A percentile compares a stretch with the other conserved stretches of the same genome.
Conservation (phyloP, 2,329 filamentous ascomycete species). For the Lachnellula cervina region DNA sequence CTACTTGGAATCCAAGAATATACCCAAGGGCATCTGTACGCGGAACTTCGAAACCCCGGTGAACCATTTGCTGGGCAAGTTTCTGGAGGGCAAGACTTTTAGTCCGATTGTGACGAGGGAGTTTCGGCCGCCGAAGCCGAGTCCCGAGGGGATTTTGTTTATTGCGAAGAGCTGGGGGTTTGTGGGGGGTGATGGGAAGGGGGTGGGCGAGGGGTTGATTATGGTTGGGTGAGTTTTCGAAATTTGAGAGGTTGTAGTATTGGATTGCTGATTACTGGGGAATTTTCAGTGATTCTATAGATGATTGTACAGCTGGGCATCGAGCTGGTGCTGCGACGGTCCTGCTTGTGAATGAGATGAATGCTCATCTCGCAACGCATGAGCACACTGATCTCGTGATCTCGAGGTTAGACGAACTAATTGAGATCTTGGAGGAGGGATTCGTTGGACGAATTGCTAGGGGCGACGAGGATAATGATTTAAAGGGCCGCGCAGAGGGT, state of each 20-base stretch:
- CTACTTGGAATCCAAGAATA: conserved; percentile 63
- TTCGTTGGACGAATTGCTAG: conserved; percentile 50
- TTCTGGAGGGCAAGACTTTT: conserved; percentile 65
- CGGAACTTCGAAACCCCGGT: conserved; percentile 87
- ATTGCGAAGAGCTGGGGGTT: conserved; percentile 76
- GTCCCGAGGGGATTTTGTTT: conserved; percentile 81
- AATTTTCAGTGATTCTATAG: conserved; percentile 64
- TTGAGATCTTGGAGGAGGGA: conserved; percentile 68
- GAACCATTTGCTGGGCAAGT: conserved; percentile 67
- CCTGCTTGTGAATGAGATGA: conserved; percentile 80
- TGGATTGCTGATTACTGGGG: background rate
- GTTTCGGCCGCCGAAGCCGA: conserved; percentile 76
- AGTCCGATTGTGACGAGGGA: conserved; percentile 78
- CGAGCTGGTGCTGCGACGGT: conserved; percentile 84
- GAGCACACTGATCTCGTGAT: conserved; percentile 75
- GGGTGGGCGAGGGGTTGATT: conserved; percentile 23
- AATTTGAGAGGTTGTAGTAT: conserved; percentile 50
- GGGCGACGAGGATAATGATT: conserved; percentile 20
- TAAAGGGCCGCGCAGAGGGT: conserved; percentile 14
- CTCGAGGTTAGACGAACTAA: conserved; percentile 66
- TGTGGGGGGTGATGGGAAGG: conserved; percentile 35
- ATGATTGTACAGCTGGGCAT: conserved; percentile 87
- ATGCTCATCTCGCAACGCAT: conserved; percentile 63
- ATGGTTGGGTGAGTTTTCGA: conserved; percentile 44
- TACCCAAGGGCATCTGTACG: conserved; percentile 85